Base-by-base conservation (phyloP, 371 early-diverging fungal species). In the Thermomucor indicae-seudaticae region DNA sequence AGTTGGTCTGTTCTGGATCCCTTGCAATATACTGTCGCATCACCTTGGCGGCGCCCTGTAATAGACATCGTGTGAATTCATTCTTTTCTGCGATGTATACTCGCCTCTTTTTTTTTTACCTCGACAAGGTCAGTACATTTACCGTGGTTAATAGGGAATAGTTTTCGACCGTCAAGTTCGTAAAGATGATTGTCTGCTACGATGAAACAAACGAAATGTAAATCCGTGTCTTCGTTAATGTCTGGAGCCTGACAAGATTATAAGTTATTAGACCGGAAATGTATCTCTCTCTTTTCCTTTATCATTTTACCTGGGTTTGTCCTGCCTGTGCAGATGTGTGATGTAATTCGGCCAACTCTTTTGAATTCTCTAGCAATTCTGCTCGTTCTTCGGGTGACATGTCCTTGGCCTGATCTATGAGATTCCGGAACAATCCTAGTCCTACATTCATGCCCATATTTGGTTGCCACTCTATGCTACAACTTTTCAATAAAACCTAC, bases 141-240 rank as follows among this genome's bases (percentile, higher is more conserved):
- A 5, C 95, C 95, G 58, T 92, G 93, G 61, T 89, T 83, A 51
- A 95, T 85, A 10, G 96, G 96, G 19, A 77, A 82, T 3, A 75
- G 67, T 41, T 86, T 88, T 32, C 84, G 72, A 40, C 96, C 95
- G 62, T 97, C 96, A 51, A 96, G 60, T 60, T 97, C 96, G 53
- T 87, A 93, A 12, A 97, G 30, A 16, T 79, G 70, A 20, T 89
- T 84, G 38, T 87, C 88, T 7, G 77, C 72, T 25, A 79, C 64
- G 14, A 92, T 79, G 73, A 95, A 88, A 19, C 88, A 83, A 6
- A 92, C 78, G 62, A 90, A 97, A 63, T 96, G 97, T 50, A 89
- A 70, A 43, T 90, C 72, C 16, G 92, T 80, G 3, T 85, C 83
- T 6, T 78, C 86, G 2, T 90, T 86, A 20, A 78, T 57, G 23